A percentile compares a stretch with the other conserved stretches of the same genome.
Evolutionary conservation across 129 eudicot species (phyloP).

Genomic region (Lonicera japonica): DNA sequence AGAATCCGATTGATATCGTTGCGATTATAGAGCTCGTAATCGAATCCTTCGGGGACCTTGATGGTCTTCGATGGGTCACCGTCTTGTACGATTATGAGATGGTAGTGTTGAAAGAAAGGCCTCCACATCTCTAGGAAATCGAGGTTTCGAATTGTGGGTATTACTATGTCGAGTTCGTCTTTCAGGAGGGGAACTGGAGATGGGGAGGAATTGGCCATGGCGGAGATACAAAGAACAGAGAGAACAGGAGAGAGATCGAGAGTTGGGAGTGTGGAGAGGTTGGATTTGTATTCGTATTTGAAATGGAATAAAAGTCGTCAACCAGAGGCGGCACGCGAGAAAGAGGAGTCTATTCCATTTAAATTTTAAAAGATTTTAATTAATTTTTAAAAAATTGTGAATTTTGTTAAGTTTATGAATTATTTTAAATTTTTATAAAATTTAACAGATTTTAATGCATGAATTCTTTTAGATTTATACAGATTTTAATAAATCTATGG

Average conservation of each 20-base stretch:
- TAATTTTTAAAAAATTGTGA: no score
- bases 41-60: slow-evolving; percentile 49
- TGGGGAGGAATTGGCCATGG: slow-evolving; percentile 7
- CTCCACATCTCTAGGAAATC: slow-evolving; percentile 64
- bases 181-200: slow-evolving; percentile 41
- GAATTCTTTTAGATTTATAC: no score
- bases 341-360: no score
- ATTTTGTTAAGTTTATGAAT: no score
- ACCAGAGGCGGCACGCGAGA: no score
- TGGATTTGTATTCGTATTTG: not conserved
- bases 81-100: slow-evolving; percentile 58
- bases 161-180: slow-evolving; percentile 53
- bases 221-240: not conserved
- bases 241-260: not conserved
- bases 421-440: no score
- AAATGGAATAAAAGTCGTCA: not conserved
- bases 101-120: slow-evolving; percentile 48
- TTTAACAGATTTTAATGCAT: no score
- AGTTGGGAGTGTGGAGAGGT: not conserved
- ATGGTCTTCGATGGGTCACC: slow-evolving; percentile 51
- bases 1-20: slow-evolving; percentile 50
- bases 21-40: slow-evolving; percentile 50
- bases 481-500: no score
- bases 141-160: slow-evolving; percentile 55
- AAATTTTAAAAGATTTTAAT: no score